These are phyloP conservation scores for Abortiporus biennis DNA, from an alignment of 1,284 basidiomycete genomes.

Conservation along the genomic window DNA sequence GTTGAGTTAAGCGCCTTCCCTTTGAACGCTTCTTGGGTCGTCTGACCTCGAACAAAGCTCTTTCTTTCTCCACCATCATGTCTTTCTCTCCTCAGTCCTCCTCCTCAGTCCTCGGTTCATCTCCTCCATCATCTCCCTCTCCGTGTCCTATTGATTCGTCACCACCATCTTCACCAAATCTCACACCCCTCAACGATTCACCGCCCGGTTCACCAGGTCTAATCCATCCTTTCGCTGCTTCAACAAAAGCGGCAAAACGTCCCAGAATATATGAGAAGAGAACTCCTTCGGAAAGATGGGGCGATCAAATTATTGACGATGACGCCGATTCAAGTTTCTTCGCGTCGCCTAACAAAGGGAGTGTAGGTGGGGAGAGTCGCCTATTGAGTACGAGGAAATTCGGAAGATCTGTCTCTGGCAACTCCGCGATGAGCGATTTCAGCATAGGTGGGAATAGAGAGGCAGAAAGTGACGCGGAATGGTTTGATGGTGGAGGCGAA, in stretches of 20 bases:
- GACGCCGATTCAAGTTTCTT: neutral
- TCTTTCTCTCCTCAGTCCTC: neutral
- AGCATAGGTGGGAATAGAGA: too few relatives aligned
- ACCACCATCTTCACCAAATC: conserved; percentile 16
- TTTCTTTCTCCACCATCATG: neutral
- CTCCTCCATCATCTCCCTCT: conserved; percentile 17
- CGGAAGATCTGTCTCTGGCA: too few relatives aligned
- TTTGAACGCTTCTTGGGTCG: too few relatives aligned
- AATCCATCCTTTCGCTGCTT: conserved; percentile 22
- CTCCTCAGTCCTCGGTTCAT: conserved; percentile 9
- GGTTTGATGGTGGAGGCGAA: too few relatives aligned
- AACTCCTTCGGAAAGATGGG: neutral
- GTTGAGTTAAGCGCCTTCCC: too few relatives aligned
- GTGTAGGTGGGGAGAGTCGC: too few relatives aligned
- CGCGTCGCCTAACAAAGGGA: too few relatives aligned
- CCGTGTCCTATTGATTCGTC: conserved; percentile 17
- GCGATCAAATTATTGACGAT: conserved; percentile 6
- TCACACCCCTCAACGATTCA: conserved; percentile 8
- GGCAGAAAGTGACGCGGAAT: too few relatives aligned
- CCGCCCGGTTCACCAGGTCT: conserved; percentile 21
- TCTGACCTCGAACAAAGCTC: too few relatives aligned
- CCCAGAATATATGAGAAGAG: conserved; percentile 20
- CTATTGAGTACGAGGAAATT: too few relatives aligned
- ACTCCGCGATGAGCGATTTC: too few relatives aligned
- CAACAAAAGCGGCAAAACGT: conserved; percentile 18